Evolutionary conservation across 2,329 filamentous ascomycete species (phyloP), one percentile per base, ranked within the genome.

Genomic region (Hypoxylon rubiginosum): DNA sequence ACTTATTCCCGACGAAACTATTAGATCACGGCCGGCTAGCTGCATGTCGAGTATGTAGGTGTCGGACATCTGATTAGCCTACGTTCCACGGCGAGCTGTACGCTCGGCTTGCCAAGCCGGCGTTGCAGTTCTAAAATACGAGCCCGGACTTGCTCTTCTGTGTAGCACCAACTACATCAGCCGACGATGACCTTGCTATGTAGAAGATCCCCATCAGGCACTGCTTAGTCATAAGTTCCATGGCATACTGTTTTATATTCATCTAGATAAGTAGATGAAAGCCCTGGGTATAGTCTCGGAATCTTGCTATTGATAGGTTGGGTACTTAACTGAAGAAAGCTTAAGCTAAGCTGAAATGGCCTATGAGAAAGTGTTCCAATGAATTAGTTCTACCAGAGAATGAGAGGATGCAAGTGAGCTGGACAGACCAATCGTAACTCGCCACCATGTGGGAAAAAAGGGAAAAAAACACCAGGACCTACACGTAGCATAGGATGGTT

Each of bases 81-180:
- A 15, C 34, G 52, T 19, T 19, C 43, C 13, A 52, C 26, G 53
- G 13, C n/a, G 57, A 58, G 30, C 41, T 45, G 41, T 58, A 54
- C 43, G 66, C n/a, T 66, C 4, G 59, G 53, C 49, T 54, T 63
- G 66, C 66, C 66, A 68, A 66, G 66, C 53, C 51, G 24, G 15
- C 41, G 26, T 51, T 66, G 63, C 59, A 66, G 53, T 58, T 51
- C 41, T 39, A 28, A 56, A 68, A 69, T 69, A 69, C 66, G 66
- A 69, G 66, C 53, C 58, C 45, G 56, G 46, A 61, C 32, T n/a
- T 52, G 15, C 52, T 54, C 41, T 50, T 49, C 46, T 34, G 24
- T 36, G 53, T 58, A 56, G 21, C 30, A 58, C 53, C 5, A 52
- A 28, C n/a, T 26, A 48, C 13, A 26, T 24, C 2, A 48, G 48